phyloP scores from a whole-genome alignment of 768 basidiomycete genomes.

The Termitomyces sp. region DNA sequence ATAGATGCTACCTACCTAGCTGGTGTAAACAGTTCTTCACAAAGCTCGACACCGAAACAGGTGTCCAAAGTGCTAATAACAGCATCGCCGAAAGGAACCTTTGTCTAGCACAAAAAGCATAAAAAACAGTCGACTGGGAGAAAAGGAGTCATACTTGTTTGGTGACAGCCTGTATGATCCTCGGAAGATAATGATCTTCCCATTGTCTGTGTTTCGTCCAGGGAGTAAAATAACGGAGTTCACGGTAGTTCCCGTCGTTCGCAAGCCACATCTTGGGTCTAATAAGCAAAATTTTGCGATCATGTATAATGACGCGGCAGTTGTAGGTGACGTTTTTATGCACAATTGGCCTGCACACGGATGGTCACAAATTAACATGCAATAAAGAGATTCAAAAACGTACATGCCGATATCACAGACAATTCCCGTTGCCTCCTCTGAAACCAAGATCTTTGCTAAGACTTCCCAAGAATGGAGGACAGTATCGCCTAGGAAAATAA shows the following conservation, averaged over 20 bases:
- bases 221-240: conserved; percentile 86
- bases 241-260: conserved; percentile 96
- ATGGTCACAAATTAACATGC: not conserved
- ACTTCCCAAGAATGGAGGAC: conserved; percentile 97
- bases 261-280: conserved; percentile 99
- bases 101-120: conserved; percentile 40
- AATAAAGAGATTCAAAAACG: conserved; percentile 16
- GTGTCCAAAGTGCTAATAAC: conserved; percentile 92
- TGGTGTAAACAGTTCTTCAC: conserved; percentile 97
- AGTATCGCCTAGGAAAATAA: conserved; percentile 70
- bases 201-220: conserved; percentile 87
- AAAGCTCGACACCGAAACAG: conserved; percentile 94
- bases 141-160: conserved; percentile 55
- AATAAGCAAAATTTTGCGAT: conserved; percentile 86
- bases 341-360: conserved; percentile 73
- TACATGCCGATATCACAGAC: conserved; percentile 97
- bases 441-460: conserved; percentile 81
- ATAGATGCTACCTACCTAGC: conserved; percentile 63
- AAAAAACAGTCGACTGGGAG: not conserved
- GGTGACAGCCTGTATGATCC: conserved; percentile 84
- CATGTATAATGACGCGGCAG: conserved; percentile 84
- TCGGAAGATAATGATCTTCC: conserved; percentile 90
- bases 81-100: conserved; percentile 94
- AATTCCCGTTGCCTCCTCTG: conserved; percentile 76
- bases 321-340: conserved; percentile 99